Evolutionary conservation across 352 stramenopile species (phyloP).

Genomic region (Phytophthora sp.): DNA sequence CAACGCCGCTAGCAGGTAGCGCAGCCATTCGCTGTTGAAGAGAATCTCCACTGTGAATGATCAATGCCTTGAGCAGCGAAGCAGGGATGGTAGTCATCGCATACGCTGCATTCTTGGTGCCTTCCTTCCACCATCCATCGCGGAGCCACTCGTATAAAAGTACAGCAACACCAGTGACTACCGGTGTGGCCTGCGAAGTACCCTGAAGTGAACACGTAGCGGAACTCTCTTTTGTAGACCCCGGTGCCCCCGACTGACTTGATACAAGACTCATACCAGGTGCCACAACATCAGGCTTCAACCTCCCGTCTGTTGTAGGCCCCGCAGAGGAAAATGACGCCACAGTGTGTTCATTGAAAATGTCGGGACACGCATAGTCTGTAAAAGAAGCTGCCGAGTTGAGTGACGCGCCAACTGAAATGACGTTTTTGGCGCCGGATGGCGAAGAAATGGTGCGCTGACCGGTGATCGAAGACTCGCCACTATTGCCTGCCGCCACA

Average conservation of each 20-base stretch:
- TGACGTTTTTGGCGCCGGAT: slow-evolving; percentile 85
- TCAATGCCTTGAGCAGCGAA: slow-evolving; percentile 77
- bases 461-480: slow-evolving; percentile 63
- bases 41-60: slow-evolving; percentile 77
- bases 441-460: slow-evolving; percentile 77
- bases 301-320: slow-evolving; percentile 77
- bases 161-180: slow-evolving; percentile 77
- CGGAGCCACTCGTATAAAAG: slow-evolving; percentile 80
- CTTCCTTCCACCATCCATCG: slow-evolving; percentile 81
- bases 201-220: slow-evolving; percentile 77
- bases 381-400: slow-evolving; percentile 63
- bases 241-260: slow-evolving; percentile 65
- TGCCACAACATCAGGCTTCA: slow-evolving; percentile 90
- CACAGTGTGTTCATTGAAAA: slow-evolving; percentile 80
- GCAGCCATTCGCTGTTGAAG: slow-evolving; percentile 53
- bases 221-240: slow-evolving; percentile 56
- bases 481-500: slow-evolving; percentile 90
- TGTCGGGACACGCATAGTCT: slow-evolving; percentile 50
- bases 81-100: slow-evolving; percentile 71
- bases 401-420: slow-evolving; percentile 82
- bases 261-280: slow-evolving; percentile 85
- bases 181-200: slow-evolving; percentile 78
- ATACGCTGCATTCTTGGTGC: slow-evolving; percentile 55
- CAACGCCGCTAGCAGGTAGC: slow-evolving; percentile 44
- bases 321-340: slow-evolving; percentile 86